Percentiles rank a stretch among this genome's conserved stretches.
Evolutionary conservation across 176 grass and related monocot species (phyloP).

Genomic region (Rhipidocladum racemiflorum): DNA sequence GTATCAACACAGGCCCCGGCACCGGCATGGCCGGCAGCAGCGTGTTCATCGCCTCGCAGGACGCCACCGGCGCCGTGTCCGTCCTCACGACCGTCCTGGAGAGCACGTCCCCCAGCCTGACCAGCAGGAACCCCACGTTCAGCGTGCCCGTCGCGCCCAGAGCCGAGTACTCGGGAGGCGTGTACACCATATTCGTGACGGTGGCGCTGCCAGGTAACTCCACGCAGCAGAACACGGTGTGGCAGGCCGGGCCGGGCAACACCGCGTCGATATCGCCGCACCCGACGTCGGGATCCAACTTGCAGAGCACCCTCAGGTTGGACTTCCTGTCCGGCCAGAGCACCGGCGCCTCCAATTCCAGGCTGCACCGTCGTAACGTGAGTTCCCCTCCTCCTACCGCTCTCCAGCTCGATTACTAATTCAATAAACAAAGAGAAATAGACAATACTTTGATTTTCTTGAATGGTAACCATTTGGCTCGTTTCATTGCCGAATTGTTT

Average conservation of each 20-base stretch:
- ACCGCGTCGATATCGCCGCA: background rate
- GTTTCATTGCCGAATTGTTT: background rate
- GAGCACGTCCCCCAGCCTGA: background rate
- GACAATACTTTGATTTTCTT: background rate
- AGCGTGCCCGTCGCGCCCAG: conserved; percentile 14
- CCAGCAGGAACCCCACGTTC: conserved; percentile 10
- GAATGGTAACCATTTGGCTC: background rate
- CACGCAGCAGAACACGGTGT: conserved; percentile 57
- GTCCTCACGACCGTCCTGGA: conserved; percentile 27
- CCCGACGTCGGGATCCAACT: background rate
- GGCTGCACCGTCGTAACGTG: conserved; percentile 70
- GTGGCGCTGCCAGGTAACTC: conserved; percentile 44
- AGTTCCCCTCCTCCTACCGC: background rate
- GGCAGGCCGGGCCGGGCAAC: conserved; percentile 51
- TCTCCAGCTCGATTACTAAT: background rate
- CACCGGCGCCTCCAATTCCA: conserved; percentile 40
- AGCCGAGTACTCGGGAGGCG: conserved; percentile 47
- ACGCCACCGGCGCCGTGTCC: conserved; percentile 27
- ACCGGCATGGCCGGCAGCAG: conserved; percentile 42
- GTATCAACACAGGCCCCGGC: conserved; percentile 40
- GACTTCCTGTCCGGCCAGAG: conserved; percentile 59
- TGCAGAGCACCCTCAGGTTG: background rate
- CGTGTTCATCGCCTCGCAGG: conserved; percentile 64
- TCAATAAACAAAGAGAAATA: background rate
- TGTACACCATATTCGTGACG: conserved; percentile 75